Conservation (phyloP, 768 basidiomycete genomes). For the Kwoniella pini region DNA sequence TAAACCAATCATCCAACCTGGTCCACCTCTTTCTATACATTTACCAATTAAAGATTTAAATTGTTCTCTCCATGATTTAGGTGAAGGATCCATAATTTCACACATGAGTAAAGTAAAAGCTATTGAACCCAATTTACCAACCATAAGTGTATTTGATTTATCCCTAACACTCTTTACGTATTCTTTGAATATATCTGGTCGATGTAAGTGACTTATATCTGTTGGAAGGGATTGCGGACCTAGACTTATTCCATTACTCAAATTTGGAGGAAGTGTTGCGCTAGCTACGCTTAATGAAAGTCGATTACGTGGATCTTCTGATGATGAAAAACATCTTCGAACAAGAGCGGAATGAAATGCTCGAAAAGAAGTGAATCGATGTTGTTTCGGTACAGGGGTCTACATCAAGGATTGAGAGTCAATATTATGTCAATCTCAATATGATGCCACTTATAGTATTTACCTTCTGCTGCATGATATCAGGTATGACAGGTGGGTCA, state of each 20-base stretch:
- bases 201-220: not conserved
- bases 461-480: too few relatives aligned
- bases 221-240: not conserved
- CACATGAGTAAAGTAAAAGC: conserved; percentile 7
- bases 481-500: too few relatives aligned
- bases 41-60: not conserved
- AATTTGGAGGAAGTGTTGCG: too few relatives aligned
- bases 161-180: not conserved
- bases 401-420: too few relatives aligned
- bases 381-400: not conserved
- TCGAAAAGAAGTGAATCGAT: not conserved
- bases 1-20: conserved; percentile 9
- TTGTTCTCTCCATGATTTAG: not conserved
- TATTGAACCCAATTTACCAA: not conserved
- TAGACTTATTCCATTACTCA: not conserved
- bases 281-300: too few relatives aligned
- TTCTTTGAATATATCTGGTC: not conserved
- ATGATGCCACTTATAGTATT: too few relatives aligned
- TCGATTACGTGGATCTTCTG: too few relatives aligned
- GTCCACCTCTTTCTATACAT: not conserved
- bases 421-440: too few relatives aligned
- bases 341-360: not conserved
- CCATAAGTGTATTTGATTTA: not conserved
- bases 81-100: conserved; percentile 5
- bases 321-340: not conserved